Evolutionary conservation across 1,139 yeast species (phyloP).

Genomic region (Debaryomyces coudertii): DNA sequence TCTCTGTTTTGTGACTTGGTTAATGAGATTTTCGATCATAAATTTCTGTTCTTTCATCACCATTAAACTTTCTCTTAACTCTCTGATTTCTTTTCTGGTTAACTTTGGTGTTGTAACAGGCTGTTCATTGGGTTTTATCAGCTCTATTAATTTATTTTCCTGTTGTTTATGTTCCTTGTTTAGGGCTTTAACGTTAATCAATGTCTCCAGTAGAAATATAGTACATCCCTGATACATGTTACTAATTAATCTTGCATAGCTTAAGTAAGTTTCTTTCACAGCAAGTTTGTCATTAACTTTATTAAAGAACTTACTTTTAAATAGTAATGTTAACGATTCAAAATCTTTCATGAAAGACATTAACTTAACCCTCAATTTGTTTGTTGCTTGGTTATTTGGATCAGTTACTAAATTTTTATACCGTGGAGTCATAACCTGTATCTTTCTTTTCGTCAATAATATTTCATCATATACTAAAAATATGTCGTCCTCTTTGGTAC

Average conservation of each 20-base stretch:
- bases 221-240: conserved; percentile 41
- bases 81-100: conserved; percentile 56
- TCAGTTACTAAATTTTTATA: conserved; percentile 24
- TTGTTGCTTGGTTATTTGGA: conserved; percentile 17
- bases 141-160: conserved; percentile 21
- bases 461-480: conserved; percentile 37
- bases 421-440: conserved; percentile 34
- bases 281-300: conserved; percentile 18
- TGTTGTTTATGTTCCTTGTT: conserved; percentile 29
- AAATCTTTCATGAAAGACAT: conserved; percentile 39
- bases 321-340: conserved; percentile 31
- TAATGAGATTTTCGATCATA: conserved; percentile 65
- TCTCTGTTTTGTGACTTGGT: conserved; percentile 63
- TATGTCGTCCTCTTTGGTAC: conserved; percentile 19
- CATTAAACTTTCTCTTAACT: conserved; percentile 73
- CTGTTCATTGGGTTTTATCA: conserved; percentile 7
- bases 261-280: conserved; percentile 21
- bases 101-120: conserved; percentile 27
- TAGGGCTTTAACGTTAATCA: conserved; percentile 32
- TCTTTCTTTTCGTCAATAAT: conserved; percentile 35
- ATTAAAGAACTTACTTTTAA: conserved; percentile 29
- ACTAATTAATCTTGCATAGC: conserved; percentile 26
- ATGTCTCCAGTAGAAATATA: conserved; percentile 38
- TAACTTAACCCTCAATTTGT: conserved; percentile 30
- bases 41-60: conserved; percentile 84